Percentiles rank a stretch among this genome's conserved stretches.
phyloP scores from a whole-genome alignment of 345 rosid genomes.

The Cochlearia excelsa region DNA sequence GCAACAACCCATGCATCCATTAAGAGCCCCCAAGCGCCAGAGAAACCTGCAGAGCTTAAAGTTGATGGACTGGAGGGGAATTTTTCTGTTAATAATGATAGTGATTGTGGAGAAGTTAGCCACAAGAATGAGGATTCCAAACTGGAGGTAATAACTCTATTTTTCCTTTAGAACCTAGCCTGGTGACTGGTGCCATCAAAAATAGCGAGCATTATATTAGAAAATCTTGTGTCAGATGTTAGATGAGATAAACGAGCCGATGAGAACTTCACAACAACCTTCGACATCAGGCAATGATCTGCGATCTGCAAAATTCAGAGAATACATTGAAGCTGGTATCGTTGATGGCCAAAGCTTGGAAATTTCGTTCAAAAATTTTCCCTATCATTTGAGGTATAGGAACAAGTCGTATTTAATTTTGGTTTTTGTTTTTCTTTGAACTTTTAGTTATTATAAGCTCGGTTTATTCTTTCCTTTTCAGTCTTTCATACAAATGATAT shows the following conservation, averaged over 20 bases:
- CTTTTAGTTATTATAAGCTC: not conserved
- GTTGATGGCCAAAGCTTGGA: slow-evolving; percentile 66
- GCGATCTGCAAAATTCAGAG: slow-evolving; percentile 57
- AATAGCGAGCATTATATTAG: slow-evolving; percentile 11
- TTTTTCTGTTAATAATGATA: slow-evolving; percentile 44
- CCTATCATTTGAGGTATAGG: slow-evolving; percentile 78
- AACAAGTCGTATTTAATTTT: too few relatives aligned
- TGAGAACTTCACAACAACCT: slow-evolving; percentile 52
- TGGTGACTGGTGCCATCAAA: slow-evolving; percentile 41
- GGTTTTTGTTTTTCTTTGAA: not conserved
- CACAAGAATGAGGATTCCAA: slow-evolving; percentile 60
- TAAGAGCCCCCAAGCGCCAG: slow-evolving; percentile 49
- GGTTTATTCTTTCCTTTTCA: not conserved
- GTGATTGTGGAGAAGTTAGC: slow-evolving; percentile 50
- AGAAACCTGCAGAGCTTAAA: slow-evolving; percentile 50
- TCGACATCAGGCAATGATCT: slow-evolving; percentile 56
- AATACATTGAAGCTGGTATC: slow-evolving; percentile 65
- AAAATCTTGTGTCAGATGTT: slow-evolving; percentile 64
- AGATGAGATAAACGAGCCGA: slow-evolving; percentile 65
- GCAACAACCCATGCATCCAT: slow-evolving; percentile 47
- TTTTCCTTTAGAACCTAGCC: slow-evolving; percentile 49
- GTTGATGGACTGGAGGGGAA: slow-evolving; percentile 57
- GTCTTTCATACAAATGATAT: not conserved
- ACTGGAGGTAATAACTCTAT: slow-evolving; percentile 66
- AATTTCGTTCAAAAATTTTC: slow-evolving; percentile 78